Evolutionary conservation across 805 yeast species (phyloP), one percentile per base, ranked within the genome.

Genomic region (Barnettozyma wickerhamii): DNA sequence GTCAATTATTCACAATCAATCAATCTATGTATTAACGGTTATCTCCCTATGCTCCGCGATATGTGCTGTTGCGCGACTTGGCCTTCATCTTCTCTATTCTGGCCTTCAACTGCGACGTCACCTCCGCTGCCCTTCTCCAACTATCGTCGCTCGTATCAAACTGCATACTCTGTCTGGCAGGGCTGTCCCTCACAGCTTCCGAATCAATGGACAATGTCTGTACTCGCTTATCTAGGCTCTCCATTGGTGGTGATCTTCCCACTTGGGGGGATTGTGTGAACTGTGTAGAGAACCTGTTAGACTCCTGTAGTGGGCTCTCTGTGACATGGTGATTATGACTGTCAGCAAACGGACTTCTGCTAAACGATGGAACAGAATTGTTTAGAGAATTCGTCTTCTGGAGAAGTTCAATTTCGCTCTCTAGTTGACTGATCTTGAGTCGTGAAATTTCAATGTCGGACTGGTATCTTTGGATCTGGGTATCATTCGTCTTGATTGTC

Each of bases 81-180:
- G 86, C 86, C 56, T 84, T 84, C 96, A 89, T 88, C 60, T 83
- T 81, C 61, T 86, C 95, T 33, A 89, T 89, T 52, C 96, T 68
- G 1, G 89, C 95, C 58, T 83, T 85, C 55, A 89, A 73, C 59
- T 84, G 91, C 4, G 79, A 75, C 1, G 96, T 89, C 10, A 88
- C 95, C 51, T 85, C 95, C 0, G 93, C 90, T 0, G 96, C 96
- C 36, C 91, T 75, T 50, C 74, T 77, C 96, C 96, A 89, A 50
- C 84, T 80, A 39, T 71, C 77, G 44, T 81, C 89, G 43, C 76
- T 84, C 34, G 71, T 69, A 31, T 49, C 55, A 23, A 50, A 26
- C 26, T 45, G 27, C 2, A 46, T 37, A n/a, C 38, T 30, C 13
- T 43, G 44, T 15, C 47, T 38, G 7, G 38, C 18, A 17, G 49